phyloP scores from a whole-genome alignment of 2,329 filamentous ascomycete genomes.

The Elsinoe necatrix region DNA sequence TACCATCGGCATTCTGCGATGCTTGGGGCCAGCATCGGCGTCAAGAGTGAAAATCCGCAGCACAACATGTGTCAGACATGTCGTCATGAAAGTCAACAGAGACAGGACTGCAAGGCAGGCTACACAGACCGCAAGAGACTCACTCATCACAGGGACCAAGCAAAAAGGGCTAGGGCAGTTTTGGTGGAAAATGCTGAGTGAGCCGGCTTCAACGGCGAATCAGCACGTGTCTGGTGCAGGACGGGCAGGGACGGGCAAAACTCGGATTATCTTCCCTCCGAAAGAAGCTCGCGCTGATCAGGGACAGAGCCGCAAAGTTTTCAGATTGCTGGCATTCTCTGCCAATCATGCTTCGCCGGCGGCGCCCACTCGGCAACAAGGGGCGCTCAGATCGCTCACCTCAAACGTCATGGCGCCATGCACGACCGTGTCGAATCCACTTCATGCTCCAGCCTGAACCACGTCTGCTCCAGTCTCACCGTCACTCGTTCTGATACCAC shows the following conservation, averaged over 20 bases:
- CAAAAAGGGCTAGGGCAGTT: background rate
- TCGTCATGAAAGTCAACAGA: slow-evolving; percentile 9
- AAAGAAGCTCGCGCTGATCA: slow-evolving; percentile 14
- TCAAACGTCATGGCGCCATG: slow-evolving; percentile 10
- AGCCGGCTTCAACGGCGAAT: slow-evolving; percentile 10
- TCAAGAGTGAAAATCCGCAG: background rate
- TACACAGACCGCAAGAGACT: background rate
- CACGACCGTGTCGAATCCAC: slow-evolving; percentile 11
- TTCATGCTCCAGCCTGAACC: slow-evolving; percentile 7
- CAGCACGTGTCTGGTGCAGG: slow-evolving; percentile 7
- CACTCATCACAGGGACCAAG: background rate
- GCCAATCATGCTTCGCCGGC: slow-evolving; percentile 5
- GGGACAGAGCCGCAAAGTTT: slow-evolving; percentile 11
- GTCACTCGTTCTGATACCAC: slow-evolving; percentile 8
- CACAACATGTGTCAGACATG: slow-evolving; percentile 6
- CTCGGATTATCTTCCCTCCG: slow-evolving; percentile 7
- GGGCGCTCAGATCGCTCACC: slow-evolving; percentile 2
- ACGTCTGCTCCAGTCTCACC: slow-evolving; percentile 4
- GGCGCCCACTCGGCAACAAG: slow-evolving; percentile 4
- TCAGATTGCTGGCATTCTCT: background rate
- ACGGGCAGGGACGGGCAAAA: background rate
- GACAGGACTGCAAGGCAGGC: background rate
- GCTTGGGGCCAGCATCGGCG: background rate
- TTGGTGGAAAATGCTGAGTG: slow-evolving; percentile 2
- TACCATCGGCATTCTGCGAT: background rate